Base-by-base conservation (phyloP, 2,329 filamentous ascomycete genomes). In the Ophiostoma pallidulum region DNA sequence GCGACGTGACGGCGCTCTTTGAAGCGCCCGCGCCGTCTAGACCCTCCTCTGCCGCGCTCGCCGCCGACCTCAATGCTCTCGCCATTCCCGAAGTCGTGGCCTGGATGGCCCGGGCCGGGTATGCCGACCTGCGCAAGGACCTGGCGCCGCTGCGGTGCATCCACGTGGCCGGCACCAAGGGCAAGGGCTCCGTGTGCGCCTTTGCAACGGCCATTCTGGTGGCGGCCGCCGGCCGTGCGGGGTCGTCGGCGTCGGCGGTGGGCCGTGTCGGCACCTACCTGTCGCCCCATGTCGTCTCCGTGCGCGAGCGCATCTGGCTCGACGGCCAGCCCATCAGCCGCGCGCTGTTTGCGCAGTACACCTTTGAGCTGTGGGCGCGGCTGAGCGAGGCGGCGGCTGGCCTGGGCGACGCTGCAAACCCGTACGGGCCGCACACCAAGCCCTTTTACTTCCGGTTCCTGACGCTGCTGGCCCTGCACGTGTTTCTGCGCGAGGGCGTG, bases 381-480 rank as follows among this genome's bases (percentile, higher is more conserved):
- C 62, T 78, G 35, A 71, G 66, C 0, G 58, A 61, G 35, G 59
- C 68, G 0, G 68, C 69, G 8, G 54, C 62, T 2, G 65, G 62
- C 18, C 35, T 58, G 5, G 32, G 41, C 3, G 68, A 73, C 8
- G 73, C n/a, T n/a, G n/a, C 70, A 1, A 70, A 71, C 13, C 65
- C 70, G 0, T 72, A 71, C 13, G 77, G 78, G 0, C 72, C 80
- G 0, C 66, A 64, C 1, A 77, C 78, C 2, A 94, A 94, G 62
- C 92, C 92, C 0, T 85, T 89, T 44, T 97, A 94, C 65, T 97
- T 97, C 64, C 83, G 91, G 24, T 96, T 86, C 60, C 64, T 98
- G 60, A 96, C 91, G 0, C 72, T 98, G 32, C 76, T 96, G 68
- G 90, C 90, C 2, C 78, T 94, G 58, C 89, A 94, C 59, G 75